Conservation (phyloP, 139 green algal genomes). For the Coccomyxa sp. region DNA sequence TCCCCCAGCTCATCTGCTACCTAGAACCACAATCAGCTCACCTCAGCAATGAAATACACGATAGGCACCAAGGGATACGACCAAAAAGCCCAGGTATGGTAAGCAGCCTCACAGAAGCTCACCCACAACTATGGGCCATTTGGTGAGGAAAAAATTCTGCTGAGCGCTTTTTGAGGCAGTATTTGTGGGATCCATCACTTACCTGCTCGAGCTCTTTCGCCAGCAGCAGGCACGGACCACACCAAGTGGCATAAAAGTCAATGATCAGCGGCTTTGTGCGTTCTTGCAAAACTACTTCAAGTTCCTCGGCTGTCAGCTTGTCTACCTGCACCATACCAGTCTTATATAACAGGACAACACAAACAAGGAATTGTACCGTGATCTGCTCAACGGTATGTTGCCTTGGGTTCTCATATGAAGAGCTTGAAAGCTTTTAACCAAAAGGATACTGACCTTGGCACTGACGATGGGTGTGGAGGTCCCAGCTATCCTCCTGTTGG, state of each 20-base stretch:
- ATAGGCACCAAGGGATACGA: too few relatives aligned
- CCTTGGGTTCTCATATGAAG: too few relatives aligned
- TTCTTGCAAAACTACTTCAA: constrained; percentile 74
- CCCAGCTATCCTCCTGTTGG: too few relatives aligned
- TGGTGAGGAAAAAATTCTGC: neutral
- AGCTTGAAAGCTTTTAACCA: too few relatives aligned
- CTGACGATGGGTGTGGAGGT: too few relatives aligned
- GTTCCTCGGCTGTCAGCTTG: constrained; percentile 73
- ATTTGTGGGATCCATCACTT: neutral
- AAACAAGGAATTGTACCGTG: too few relatives aligned
- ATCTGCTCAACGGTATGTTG: too few relatives aligned
- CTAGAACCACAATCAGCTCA: constrained; percentile 15
- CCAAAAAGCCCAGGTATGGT: too few relatives aligned
- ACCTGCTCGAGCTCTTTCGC: constrained; percentile 70
- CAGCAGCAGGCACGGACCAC: constrained; percentile 69
- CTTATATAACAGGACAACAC: too few relatives aligned
- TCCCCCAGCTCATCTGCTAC: constrained; percentile 67
- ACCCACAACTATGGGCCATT: neutral
- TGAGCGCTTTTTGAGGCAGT: neutral
- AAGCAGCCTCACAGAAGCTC: neutral
- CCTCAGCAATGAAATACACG: too few relatives aligned
- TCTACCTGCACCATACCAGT: constrained; percentile 41
- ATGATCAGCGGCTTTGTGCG: constrained; percentile 77
- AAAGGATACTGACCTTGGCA: too few relatives aligned
- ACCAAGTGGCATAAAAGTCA: constrained; percentile 94